A percentile compares a stretch with the other conserved stretches of the same genome.
These are phyloP conservation scores for Yamadazyma atlantica DNA, from an alignment of 1,139 yeast species.

Conservation along the genomic window DNA sequence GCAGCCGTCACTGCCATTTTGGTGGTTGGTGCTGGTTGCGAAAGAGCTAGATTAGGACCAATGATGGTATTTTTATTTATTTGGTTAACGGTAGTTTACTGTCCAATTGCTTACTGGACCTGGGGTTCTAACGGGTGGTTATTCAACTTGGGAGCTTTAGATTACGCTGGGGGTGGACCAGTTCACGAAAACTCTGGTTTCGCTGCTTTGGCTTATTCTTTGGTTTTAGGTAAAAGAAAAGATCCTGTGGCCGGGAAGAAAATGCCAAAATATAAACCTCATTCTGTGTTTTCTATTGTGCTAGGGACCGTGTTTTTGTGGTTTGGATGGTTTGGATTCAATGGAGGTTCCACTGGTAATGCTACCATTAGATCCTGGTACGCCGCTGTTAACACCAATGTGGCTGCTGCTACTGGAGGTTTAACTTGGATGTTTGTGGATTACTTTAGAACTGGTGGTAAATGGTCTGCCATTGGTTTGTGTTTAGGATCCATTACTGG, in stretches of 20 bases:
- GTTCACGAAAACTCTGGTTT: conserved; percentile 95
- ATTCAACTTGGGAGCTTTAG: conserved; percentile 75
- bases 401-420: conserved; percentile 92
- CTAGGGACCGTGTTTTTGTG: conserved; percentile 91
- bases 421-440: conserved; percentile 92
- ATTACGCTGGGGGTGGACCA: conserved; percentile 98
- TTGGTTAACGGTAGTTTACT: conserved; percentile 96
- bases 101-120: conserved; percentile 95
- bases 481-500: conserved; percentile 95
- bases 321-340: conserved; percentile 99
- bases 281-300: conserved; percentile 85
- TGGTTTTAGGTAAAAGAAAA: conserved; percentile 86
- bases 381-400: conserved; percentile 86
- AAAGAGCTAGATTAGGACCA: conserved; percentile 94
- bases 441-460: conserved; percentile 82
- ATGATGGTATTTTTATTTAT: conserved; percentile 91
- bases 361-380: conserved; percentile 90
- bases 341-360: conserved; percentile 96
- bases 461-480: conserved; percentile 93
- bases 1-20: conserved; percentile 89
- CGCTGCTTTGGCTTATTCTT: conserved; percentile 91
- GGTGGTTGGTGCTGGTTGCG: conserved; percentile 97
- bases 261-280: conserved; percentile 88
- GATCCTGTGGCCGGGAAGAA: conserved; percentile 71
- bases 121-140: conserved; percentile 96